These are phyloP conservation scores for Escallonia herrerae DNA, from an alignment of 129 eudicot genomes.

Conservation along the genomic window DNA sequence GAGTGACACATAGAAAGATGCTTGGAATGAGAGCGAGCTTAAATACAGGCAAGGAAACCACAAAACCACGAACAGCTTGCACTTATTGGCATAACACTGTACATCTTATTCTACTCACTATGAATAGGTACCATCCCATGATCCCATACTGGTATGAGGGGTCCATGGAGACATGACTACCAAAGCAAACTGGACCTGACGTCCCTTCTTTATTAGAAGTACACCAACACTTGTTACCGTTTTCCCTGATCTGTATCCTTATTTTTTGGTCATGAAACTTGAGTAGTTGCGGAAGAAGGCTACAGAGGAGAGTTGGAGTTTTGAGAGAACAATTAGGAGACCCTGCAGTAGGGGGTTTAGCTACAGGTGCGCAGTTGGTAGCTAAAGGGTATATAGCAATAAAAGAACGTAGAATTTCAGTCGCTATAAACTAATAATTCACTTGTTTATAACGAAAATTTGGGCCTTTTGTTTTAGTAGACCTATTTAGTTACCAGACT, in stretches of 20 bases:
- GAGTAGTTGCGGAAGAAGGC: slow-evolving; percentile 54
- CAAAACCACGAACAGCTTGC: slow-evolving; percentile 50
- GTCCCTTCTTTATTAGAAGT: slow-evolving; percentile 5
- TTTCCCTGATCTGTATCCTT: slow-evolving; percentile 46
- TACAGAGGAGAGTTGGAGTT: slow-evolving; percentile 29
- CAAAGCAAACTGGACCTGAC: slow-evolving; percentile 58
- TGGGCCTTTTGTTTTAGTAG: too few relatives aligned
- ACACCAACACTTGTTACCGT: slow-evolving; percentile 15
- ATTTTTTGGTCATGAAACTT: slow-evolving; percentile 50
- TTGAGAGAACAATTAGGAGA: too few relatives aligned
- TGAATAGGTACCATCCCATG: slow-evolving; percentile 78
- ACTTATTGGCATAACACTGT: slow-evolving; percentile 44
- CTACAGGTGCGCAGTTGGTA: too few relatives aligned
- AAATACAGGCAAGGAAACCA: slow-evolving; percentile 77
- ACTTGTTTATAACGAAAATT: too few relatives aligned
- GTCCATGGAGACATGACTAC: slow-evolving; percentile 72
- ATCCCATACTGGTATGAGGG: slow-evolving; percentile 60
- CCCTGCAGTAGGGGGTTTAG: too few relatives aligned
- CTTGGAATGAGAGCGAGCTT: slow-evolving; percentile 27
- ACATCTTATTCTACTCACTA: slow-evolving; percentile 63
- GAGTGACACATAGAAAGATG: slow-evolving; percentile 5
- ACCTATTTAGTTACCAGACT: too few relatives aligned
- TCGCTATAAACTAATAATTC: too few relatives aligned
- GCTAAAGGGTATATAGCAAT: too few relatives aligned
- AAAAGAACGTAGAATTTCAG: too few relatives aligned